Evolutionary conservation across 805 yeast species (phyloP).

Genomic region (Candida morakotiae): DNA sequence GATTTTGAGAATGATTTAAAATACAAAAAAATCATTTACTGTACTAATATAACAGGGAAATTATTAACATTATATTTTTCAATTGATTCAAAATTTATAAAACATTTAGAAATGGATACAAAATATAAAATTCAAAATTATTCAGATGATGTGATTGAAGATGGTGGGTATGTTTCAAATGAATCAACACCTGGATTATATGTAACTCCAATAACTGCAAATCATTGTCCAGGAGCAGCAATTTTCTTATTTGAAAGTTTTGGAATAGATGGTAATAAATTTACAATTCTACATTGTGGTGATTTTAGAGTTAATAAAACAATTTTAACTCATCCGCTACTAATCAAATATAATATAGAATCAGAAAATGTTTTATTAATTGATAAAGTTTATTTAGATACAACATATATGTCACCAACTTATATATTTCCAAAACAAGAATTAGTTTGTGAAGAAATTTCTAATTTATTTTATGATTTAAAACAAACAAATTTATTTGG

Average conservation of each 20-base stretch:
- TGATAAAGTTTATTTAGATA: slow-evolving; percentile 76
- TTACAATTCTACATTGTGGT: slow-evolving; percentile 75
- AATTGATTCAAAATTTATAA: slow-evolving; percentile 46
- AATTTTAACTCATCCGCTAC: slow-evolving; percentile 42
- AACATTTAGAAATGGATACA: slow-evolving; percentile 36
- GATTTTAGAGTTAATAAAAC: slow-evolving; percentile 73
- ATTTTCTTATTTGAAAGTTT: slow-evolving; percentile 64
- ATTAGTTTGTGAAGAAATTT: slow-evolving; percentile 58
- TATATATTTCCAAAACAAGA: slow-evolving; percentile 78
- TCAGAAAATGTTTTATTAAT: not conserved
- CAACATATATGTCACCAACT: slow-evolving; percentile 78
- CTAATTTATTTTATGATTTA: slow-evolving; percentile 45
- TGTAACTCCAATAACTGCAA: slow-evolving; percentile 74
- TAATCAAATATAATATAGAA: slow-evolving; percentile 15
- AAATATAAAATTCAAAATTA: slow-evolving; percentile 25
- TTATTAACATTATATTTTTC: slow-evolving; percentile 53
- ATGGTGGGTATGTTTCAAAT: slow-evolving; percentile 13
- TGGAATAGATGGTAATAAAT: slow-evolving; percentile 16
- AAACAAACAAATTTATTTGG: slow-evolving; percentile 27
- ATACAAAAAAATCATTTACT: slow-evolving; percentile 59
- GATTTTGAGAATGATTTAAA: slow-evolving; percentile 20
- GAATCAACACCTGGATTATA: slow-evolving; percentile 27
- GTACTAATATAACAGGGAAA: slow-evolving; percentile 65
- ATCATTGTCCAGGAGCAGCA: slow-evolving; percentile 96
- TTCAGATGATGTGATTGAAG: slow-evolving; percentile 8